phyloP scores from a whole-genome alignment of 2,329 filamentous ascomycete species.

The Didymella pomorum region DNA sequence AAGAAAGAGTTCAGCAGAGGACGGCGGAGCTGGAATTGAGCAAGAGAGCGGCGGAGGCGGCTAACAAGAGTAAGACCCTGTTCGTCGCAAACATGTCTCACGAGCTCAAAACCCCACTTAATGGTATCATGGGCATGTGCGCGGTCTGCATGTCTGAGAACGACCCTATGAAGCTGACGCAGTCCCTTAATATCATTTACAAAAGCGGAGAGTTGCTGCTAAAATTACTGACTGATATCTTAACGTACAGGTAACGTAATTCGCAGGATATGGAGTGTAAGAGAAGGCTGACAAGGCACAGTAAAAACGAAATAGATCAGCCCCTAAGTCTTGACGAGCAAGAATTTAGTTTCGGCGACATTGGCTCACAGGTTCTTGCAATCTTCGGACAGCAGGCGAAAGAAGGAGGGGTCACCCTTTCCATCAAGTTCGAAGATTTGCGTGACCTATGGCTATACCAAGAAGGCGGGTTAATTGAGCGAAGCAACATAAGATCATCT shows the following conservation, averaged over 20 bases:
- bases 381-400: conserved; percentile 91
- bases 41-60: conserved; percentile 91
- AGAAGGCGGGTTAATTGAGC: conserved; percentile 42
- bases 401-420: conserved; percentile 79
- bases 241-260: conserved; percentile 71
- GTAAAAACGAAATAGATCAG: conserved; percentile 92
- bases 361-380: conserved; percentile 81
- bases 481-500: conserved; percentile 70
- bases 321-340: conserved; percentile 81
- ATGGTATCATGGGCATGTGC: conserved; percentile 94
- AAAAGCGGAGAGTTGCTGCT: conserved; percentile 85
- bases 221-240: conserved; percentile 84
- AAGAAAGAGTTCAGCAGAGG: conserved; percentile 82
- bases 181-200: conserved; percentile 86
- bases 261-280: neutral
- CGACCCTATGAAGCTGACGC: conserved; percentile 77
- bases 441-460: conserved; percentile 50
- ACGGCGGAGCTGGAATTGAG: conserved; percentile 85
- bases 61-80: conserved; percentile 94
- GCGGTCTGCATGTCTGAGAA: conserved; percentile 92
- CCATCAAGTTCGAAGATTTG: conserved; percentile 72
- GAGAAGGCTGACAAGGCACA: neutral
- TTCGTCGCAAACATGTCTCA: conserved; percentile 94
- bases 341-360: conserved; percentile 82
- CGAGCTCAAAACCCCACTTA: conserved; percentile 91